Conservation (phyloP, 2,329 filamentous ascomycete genomes). For the Ophiostoma triangulosporum region DNA sequence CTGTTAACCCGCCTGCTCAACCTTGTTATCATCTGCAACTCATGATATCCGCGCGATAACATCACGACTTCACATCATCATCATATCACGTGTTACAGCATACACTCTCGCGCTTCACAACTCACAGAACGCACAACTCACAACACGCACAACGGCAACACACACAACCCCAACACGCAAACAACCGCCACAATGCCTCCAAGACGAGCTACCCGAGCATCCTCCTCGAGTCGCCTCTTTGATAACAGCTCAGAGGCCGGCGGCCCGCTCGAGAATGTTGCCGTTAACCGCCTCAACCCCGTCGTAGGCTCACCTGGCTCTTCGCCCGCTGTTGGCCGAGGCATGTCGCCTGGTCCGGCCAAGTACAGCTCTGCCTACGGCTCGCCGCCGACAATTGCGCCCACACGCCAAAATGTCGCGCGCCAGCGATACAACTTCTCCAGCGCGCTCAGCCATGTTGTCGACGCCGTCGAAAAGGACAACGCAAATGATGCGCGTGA, state of each 20-base stretch:
- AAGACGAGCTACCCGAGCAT: conserved; percentile 9
- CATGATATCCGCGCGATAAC: background rate
- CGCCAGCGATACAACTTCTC: conserved; percentile 14
- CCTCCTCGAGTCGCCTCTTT: conserved; percentile 12
- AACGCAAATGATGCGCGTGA: conserved; percentile 13
- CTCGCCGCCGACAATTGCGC: conserved; percentile 13
- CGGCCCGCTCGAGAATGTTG: conserved; percentile 7
- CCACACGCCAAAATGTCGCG: conserved; percentile 12
- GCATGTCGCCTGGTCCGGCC: conserved; percentile 15
- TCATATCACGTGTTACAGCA: no score
- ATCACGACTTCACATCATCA: background rate
- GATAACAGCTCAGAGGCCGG: conserved; percentile 14
- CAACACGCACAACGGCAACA: no score
- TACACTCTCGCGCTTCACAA: no score
- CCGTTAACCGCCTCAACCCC: background rate
- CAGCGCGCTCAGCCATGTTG: conserved; percentile 13
- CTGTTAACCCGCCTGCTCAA: no score
- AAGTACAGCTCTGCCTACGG: conserved; percentile 16
- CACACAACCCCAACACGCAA: no score
- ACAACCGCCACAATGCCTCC: conserved; percentile 13
- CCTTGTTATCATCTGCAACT: no score
- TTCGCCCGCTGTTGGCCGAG: conserved; percentile 9
- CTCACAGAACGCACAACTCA: no score
- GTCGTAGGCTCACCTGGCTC: background rate
- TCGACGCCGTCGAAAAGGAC: conserved; percentile 14